phyloP scores from a whole-genome alignment of 2,329 filamentous ascomycete species.

The Fusarium anthophilum region DNA sequence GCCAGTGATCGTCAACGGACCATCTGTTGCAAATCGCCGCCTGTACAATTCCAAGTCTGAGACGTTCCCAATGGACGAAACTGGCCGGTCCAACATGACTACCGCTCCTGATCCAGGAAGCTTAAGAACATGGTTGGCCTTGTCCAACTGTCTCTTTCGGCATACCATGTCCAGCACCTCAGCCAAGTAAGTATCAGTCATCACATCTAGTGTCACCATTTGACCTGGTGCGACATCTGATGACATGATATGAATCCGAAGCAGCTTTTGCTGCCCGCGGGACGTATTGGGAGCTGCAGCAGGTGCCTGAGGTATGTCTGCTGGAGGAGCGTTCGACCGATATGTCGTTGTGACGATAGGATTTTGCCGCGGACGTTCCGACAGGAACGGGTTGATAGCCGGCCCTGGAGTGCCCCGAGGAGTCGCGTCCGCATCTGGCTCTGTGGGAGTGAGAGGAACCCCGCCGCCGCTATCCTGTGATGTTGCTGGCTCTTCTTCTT shows the following conservation, averaged over 20 bases:
- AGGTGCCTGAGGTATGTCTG: constrained; percentile 64
- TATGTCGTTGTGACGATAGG: constrained; percentile 71
- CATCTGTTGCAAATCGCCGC: constrained; percentile 79
- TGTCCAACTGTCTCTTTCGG: constrained; percentile 80
- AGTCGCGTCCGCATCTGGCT: constrained; percentile 46
- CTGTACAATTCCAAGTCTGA: constrained; percentile 79
- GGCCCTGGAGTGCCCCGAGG: constrained; percentile 39
- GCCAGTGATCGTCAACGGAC: constrained; percentile 72
- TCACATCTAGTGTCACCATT: constrained; percentile 78
- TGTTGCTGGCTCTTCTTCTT: constrained; percentile 46
- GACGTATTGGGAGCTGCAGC: constrained; percentile 54
- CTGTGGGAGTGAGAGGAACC: constrained; percentile 37
- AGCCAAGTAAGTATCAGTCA: constrained; percentile 83
- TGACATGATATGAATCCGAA: constrained; percentile 76
- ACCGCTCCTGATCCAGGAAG: constrained; percentile 78
- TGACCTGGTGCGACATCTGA: constrained; percentile 77
- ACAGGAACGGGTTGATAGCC: constrained; percentile 46
- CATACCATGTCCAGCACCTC: constrained; percentile 84
- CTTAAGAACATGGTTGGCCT: constrained; percentile 81
- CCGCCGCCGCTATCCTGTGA: constrained; percentile 44
- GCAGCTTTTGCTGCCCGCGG: constrained; percentile 74
- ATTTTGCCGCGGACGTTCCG: constrained; percentile 58
- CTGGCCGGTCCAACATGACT: constrained; percentile 79
- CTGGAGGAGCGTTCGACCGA: constrained; percentile 62
- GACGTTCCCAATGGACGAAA: constrained; percentile 80